Evolutionary conservation across 352 stramenopile species (phyloP).

Genomic region (Plasmopara viticola): DNA sequence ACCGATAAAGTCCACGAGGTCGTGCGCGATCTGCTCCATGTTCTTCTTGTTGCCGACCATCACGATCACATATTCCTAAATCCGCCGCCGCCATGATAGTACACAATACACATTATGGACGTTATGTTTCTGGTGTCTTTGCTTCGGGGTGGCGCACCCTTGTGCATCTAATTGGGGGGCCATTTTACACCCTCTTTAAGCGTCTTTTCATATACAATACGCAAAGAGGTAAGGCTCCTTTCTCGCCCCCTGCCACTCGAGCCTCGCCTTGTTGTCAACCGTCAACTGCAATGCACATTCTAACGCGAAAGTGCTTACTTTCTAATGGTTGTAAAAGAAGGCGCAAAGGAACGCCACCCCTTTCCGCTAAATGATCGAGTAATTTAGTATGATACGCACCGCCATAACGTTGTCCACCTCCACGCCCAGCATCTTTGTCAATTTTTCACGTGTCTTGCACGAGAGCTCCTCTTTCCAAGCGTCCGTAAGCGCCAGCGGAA

Average conservation of each 20-base stretch:
- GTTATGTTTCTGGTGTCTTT: conserved; percentile 20
- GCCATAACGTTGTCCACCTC: conserved; percentile 83
- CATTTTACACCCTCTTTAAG: conserved; percentile 19
- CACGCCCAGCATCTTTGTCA: conserved; percentile 74
- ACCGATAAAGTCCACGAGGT: conserved; percentile 81
- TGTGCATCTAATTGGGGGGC: conserved; percentile 17
- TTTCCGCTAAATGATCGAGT: conserved; percentile 4
- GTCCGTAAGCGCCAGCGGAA: conserved; percentile 45
- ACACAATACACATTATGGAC: conserved; percentile 29
- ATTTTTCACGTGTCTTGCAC: conserved; percentile 37
- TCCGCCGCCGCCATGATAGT: conserved; percentile 7
- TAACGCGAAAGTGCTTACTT: conserved; percentile 7
- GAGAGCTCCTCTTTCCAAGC: conserved; percentile 57
- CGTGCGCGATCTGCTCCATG: conserved; percentile 74
- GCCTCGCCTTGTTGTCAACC: neutral
- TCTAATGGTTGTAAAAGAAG: conserved; percentile 15
- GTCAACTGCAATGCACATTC: neutral
- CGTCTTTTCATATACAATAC: conserved; percentile 26
- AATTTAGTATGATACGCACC: conserved; percentile 35
- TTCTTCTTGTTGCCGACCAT: conserved; percentile 87
- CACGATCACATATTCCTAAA: conserved; percentile 78
- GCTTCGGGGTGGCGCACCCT: conserved; percentile 17
- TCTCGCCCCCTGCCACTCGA: neutral
- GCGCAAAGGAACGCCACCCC: conserved; percentile 19
- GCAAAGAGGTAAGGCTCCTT: conserved; percentile 2